A percentile compares a stretch with the other conserved stretches of the same genome.
Conservation (phyloP, 2,329 filamentous ascomycete species). For the Phialocephala subalpina region DNA sequence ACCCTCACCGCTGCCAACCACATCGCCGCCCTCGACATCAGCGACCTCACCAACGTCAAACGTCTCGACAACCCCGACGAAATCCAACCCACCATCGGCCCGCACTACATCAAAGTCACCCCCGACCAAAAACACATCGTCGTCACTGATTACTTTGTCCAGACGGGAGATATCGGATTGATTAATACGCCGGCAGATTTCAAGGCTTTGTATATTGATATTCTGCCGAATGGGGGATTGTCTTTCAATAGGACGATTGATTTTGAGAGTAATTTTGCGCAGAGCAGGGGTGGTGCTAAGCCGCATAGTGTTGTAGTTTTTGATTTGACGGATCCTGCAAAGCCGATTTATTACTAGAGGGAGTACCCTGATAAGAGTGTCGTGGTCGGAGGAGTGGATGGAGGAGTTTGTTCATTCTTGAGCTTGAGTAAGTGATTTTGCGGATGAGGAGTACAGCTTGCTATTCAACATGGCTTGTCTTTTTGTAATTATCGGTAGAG, state of each 20-base stretch:
- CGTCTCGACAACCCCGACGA: conserved; percentile 67
- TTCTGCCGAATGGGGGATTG: conserved; percentile 60
- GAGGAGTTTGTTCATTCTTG: neutral
- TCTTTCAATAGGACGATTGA: conserved; percentile 67
- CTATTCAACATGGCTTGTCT: conserved; percentile 7
- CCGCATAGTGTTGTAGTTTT: conserved; percentile 50
- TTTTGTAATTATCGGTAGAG: neutral
- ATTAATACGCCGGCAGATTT: conserved; percentile 62
- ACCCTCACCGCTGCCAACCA: conserved; percentile 69
- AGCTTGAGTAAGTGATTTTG: neutral
- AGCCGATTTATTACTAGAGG: conserved; percentile 55
- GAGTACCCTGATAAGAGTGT: too few species aligned
- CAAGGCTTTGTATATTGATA: conserved; percentile 69
- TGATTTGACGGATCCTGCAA: conserved; percentile 61
- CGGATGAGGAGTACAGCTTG: neutral
- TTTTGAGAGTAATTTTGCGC: conserved; percentile 60
- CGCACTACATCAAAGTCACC: conserved; percentile 70
- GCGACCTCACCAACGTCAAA: conserved; percentile 65
- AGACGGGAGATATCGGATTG: conserved; percentile 65
- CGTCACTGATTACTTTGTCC: conserved; percentile 72
- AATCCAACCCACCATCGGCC: conserved; percentile 65
- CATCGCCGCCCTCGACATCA: conserved; percentile 68
- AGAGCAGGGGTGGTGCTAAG: conserved; percentile 57
- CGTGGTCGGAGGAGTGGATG: neutral
- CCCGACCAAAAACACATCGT: conserved; percentile 71